Evolutionary conservation across 805 yeast genomes (phyloP).

Genomic region (Danielozyma ontarioensis): DNA sequence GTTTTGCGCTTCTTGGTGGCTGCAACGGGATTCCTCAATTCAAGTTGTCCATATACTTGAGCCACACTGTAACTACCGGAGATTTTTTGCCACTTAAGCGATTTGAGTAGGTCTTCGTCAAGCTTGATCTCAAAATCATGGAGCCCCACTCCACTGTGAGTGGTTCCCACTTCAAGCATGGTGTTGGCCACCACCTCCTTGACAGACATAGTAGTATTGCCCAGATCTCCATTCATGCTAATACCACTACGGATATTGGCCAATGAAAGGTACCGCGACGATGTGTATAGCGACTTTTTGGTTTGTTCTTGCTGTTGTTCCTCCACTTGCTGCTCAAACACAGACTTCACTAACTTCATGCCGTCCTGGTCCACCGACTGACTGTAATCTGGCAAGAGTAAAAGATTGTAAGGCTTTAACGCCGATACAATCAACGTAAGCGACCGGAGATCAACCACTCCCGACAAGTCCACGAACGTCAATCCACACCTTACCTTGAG

Average conservation of each 20-base stretch:
- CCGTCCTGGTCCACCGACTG: conserved; percentile 20
- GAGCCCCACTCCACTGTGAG: conserved; percentile 14
- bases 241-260: conserved; percentile 24
- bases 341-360: conserved; percentile 16
- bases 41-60: conserved; percentile 68
- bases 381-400: conserved; percentile 48
- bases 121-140: conserved; percentile 56
- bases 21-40: conserved; percentile 19
- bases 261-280: conserved; percentile 26
- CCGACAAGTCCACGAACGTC: conserved; percentile 74
- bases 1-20: conserved; percentile 13
- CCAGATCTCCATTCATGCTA: not conserved
- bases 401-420: conserved; percentile 69
- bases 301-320: conserved; percentile 18
- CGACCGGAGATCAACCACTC: conserved; percentile 81
- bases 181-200: conserved; percentile 31
- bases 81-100: conserved; percentile 77
- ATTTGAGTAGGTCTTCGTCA: conserved; percentile 57
- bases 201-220: conserved; percentile 23
- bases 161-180: conserved; percentile 39
- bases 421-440: conserved; percentile 70
- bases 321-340: conserved; percentile 27
- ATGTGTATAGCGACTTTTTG: conserved; percentile 12
- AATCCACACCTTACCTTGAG: conserved; percentile 63
- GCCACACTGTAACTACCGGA: conserved; percentile 80